phyloP scores from a whole-genome alignment of 441 rosid species.

The Adansonia gregorii region DNA sequence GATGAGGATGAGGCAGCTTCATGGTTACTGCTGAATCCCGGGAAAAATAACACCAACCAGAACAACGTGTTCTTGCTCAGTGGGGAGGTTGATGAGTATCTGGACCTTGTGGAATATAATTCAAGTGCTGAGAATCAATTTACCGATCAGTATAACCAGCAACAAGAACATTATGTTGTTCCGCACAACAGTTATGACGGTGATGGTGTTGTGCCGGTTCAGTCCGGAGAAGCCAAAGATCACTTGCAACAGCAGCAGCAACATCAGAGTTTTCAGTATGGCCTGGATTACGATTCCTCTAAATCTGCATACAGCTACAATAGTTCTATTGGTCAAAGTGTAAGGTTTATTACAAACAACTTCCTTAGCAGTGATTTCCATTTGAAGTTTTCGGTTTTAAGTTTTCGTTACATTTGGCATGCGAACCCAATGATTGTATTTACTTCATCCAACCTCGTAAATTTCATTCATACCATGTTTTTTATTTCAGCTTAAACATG shows the following conservation, averaged over 20 bases:
- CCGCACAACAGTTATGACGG: constrained; percentile 53
- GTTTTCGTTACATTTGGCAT: too few relatives aligned
- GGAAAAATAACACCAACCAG: constrained; percentile 42
- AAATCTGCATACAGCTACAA: constrained; percentile 52
- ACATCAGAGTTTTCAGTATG: constrained; percentile 50
- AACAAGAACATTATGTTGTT: constrained; percentile 41
- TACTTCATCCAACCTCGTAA: not conserved
- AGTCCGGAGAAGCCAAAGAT: constrained; percentile 49
- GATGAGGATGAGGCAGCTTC: constrained; percentile 77
- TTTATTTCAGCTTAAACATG: constrained; percentile 12
- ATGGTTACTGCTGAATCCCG: constrained; percentile 70
- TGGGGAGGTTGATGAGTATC: constrained; percentile 66
- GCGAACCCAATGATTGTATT: too few relatives aligned
- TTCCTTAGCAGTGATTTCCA: too few relatives aligned
- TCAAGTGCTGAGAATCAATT: constrained; percentile 53
- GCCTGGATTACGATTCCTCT: constrained; percentile 57
- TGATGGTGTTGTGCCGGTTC: constrained; percentile 77
- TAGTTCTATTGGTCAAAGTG: constrained; percentile 51
- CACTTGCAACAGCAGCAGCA: constrained; percentile 49
- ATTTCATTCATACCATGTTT: not conserved
- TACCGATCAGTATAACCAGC: constrained; percentile 44
- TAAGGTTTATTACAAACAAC: constrained; percentile 36
- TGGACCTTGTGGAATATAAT: constrained; percentile 73
- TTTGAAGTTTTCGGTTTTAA: too few relatives aligned
- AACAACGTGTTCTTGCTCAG: constrained; percentile 59